Base-by-base conservation (phyloP, 1,284 basidiomycete genomes). In the Melanopsichium pennsylvanicum region DNA sequence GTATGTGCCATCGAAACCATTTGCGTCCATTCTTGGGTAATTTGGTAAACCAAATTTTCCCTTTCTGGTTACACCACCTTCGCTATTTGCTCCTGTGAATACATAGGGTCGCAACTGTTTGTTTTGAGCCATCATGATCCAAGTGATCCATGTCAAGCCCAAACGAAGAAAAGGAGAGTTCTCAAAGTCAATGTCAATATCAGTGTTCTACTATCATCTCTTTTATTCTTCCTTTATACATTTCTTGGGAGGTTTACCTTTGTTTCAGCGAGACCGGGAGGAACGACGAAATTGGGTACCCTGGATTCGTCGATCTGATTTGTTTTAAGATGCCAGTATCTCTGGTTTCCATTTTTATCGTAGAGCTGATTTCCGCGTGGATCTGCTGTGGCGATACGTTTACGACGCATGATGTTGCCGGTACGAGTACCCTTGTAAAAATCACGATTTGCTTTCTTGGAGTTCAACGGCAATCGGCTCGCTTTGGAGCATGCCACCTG, bases 361-460 rank as follows among this genome's bases (percentile, higher is more conserved):
- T 59, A 64, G 10, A 79, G 57, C 50, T 70, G 68, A 15, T 68
- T 60, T 12, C 79, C 79, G n/a, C 48, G 41, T 19, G 60, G 58
- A 43, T 76, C 67, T 3, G 73, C 68, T 18, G 73, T 55, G 11
- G 76, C 79, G 37, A 81, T 77, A 23, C 79, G 63, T 57, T 79
- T 78, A 12, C 79, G 62, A 12, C 39, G 58, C 70, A 81, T 70
- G 43, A 80, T 73, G 67, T 80, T 81, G 36, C 72, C 76, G 0
- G 79, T 76, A 1, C 79, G 58, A 12, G 79, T 81, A 23, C 79
- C 79, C 50, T 81, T 81, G 72, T 78, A 81, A 50, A 80, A 81
- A 46, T 81, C 78, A 39, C 74, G 75, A 51, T 81, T 81, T 10
- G 62, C 79, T 44, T 74, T 75, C 36, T 81, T 81, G 4, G 78